Evolutionary conservation across 495 filamentous ascomycete genomes (phyloP).

Genomic region (Oidiodendron maius): DNA sequence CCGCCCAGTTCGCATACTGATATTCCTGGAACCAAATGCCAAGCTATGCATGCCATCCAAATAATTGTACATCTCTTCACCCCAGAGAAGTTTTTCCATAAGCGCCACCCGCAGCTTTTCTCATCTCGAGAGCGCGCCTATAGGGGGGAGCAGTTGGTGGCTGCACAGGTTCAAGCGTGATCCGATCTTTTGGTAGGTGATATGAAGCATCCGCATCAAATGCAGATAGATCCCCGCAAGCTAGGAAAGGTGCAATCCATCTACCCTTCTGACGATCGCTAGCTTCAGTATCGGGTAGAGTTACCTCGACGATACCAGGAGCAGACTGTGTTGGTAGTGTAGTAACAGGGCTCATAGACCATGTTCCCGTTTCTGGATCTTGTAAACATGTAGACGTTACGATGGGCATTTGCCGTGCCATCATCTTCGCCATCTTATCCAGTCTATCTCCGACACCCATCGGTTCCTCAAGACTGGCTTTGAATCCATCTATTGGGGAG

Average conservation of each 20-base stretch:
- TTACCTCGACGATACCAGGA: constrained; percentile 60
- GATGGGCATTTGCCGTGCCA: constrained; percentile 28
- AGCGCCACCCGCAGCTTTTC: constrained; percentile 67
- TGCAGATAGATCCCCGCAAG: constrained; percentile 90
- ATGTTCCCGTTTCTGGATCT: constrained; percentile 33
- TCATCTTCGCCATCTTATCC: constrained; percentile 33
- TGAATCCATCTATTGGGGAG: constrained; percentile 53
- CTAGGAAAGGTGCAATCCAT: constrained; percentile 92
- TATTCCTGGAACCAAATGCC: constrained; percentile 3
- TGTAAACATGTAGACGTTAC: constrained; percentile 33
- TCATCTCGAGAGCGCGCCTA: constrained; percentile 79
- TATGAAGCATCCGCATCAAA: constrained; percentile 96
- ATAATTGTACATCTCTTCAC: constrained; percentile 3
- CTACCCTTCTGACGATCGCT: constrained; percentile 37
- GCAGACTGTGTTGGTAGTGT: constrained; percentile 20
- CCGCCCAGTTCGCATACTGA: no score
- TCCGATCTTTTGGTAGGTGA: constrained; percentile 65
- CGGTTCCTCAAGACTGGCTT: constrained; percentile 61
- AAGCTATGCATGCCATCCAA: constrained; percentile 6
- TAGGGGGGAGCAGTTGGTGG: constrained; percentile 95
- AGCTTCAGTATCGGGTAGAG: constrained; percentile 32
- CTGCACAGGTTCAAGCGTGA: constrained; percentile 87
- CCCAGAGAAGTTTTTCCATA: constrained; percentile 68
- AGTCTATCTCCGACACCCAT: constrained; percentile 52
- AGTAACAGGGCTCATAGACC: constrained; percentile 21